Evolutionary conservation across 2,329 filamentous ascomycete species (phyloP), one percentile per base, ranked within the genome.

Genomic region (Penicillium sp.): DNA sequence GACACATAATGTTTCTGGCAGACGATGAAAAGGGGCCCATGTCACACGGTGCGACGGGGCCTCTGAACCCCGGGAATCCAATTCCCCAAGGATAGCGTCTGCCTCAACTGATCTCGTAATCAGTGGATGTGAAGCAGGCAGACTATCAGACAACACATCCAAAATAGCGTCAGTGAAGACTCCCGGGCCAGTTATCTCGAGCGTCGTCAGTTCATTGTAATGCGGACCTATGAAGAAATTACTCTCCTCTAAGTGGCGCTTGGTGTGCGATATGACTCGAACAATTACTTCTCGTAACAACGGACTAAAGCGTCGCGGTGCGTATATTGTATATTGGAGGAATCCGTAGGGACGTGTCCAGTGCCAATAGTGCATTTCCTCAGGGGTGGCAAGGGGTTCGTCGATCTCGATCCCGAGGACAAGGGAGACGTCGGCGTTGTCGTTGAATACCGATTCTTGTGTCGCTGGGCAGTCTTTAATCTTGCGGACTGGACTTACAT

Each of bases 271-370:
- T 3, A 73, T 44, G 0, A 66, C 69, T 6, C 70, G 63, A 12
- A 72, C 66, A 18, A 73, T 68, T 1, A 65, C 59, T 35, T 69
- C 63, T 15, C 69, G 60, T 0, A 73, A 60, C 0, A 73, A 35
- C 2, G 71, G 71, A 37, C 69, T 73, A 58, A 73, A 73, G 6
- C 69, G 68, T 18, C 57, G 65, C 1, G 70, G 70, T 6, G 71
- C 71, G n/a, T 67, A 73, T 35, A 74, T 66, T 7, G 62, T 68
- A 41, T 72, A 74, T 41, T 74, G 71, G 9, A 70, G 63, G 31
- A 74, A 65, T 0, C 68, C 68, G 46, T 73, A 73, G 27, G 62
- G 65, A 40, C 71, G 54, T 31, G 58, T 67, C 71, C 71, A 73
- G 51, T 66, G 68, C 71, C 71, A 74, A 31, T 66, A 57, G 18